Evolutionary conservation across 441 rosid species (phyloP).

Genomic region (Adansonia grandidieri): DNA sequence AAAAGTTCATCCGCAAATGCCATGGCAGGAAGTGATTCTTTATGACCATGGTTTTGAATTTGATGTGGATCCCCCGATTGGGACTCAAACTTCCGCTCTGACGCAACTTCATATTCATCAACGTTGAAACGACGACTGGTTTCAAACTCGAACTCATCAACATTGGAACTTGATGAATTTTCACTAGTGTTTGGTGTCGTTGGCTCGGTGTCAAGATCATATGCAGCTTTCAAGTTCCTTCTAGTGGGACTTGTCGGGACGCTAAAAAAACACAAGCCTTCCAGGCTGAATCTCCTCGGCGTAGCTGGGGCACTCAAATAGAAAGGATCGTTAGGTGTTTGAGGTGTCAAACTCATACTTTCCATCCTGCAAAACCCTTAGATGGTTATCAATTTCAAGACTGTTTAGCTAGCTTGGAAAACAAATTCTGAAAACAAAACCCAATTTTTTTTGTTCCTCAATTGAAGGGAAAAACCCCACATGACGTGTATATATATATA

Average conservation of each 20-base stretch:
- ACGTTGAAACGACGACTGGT: constrained; percentile 13
- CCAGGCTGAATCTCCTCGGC: constrained; percentile 29
- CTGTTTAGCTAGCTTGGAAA: not conserved
- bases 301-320: constrained; percentile 35
- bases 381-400: not conserved
- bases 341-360: constrained; percentile 5
- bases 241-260: constrained; percentile 34
- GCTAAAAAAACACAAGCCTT: constrained; percentile 34
- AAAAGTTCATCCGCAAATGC: constrained; percentile 62
- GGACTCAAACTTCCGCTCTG: not conserved
- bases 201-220: constrained; percentile 6
- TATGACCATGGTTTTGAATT: not conserved
- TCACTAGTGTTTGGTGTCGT: constrained; percentile 2
- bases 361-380: not conserved
- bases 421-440: not conserved
- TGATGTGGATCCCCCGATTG: not conserved
- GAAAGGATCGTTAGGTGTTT: constrained; percentile 5
- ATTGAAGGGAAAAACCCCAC: constrained; percentile 24
- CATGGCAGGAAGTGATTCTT: constrained; percentile 42
- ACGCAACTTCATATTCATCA: not conserved
- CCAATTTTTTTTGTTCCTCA: constrained; percentile 18
- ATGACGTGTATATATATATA: constrained; percentile 5
- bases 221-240: not conserved
- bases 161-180: constrained; percentile 11
- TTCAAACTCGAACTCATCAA: constrained; percentile 25